Conservation (phyloP, 305 asterid species). For the Plantago rigida region DNA sequence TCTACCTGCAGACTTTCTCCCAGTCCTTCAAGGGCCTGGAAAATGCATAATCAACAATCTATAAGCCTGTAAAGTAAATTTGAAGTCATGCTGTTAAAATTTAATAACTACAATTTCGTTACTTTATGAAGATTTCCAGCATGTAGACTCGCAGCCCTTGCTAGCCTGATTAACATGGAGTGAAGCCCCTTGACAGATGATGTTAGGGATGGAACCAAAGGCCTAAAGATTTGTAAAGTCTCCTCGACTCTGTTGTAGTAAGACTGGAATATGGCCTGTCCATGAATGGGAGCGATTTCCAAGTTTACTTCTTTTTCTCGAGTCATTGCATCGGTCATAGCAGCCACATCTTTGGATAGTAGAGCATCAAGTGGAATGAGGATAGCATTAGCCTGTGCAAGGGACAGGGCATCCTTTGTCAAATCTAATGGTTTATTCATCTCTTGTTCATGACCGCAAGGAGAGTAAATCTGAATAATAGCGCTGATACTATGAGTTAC, state of each 20-base stretch:
- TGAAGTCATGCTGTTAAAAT: constrained; percentile 14
- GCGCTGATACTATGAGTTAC: constrained; percentile 12
- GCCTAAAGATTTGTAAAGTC: constrained; percentile 61
- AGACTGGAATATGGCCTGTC: constrained; percentile 92
- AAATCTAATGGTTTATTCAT: constrained; percentile 20
- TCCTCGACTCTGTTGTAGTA: constrained; percentile 64
- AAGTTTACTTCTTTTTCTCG: constrained; percentile 55
- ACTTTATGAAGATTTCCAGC: constrained; percentile 99
- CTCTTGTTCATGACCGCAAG: constrained; percentile 19
- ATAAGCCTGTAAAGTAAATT: constrained; percentile 20
- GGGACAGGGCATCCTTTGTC: constrained; percentile 26
- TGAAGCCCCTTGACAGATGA: constrained; percentile 70
- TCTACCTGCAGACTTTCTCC: constrained; percentile 82
- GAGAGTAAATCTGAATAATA: constrained; percentile 18
- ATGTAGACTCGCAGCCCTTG: constrained; percentile 89
- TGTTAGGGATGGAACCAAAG: constrained; percentile 74
- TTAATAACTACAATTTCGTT: constrained; percentile 27
- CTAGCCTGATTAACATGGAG: constrained; percentile 71
- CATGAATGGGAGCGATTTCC: constrained; percentile 91
- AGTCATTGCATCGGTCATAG: constrained; percentile 78
- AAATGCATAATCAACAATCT: constrained; percentile 17
- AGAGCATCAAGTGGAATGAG: constrained; percentile 89
- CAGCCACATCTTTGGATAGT: constrained; percentile 71
- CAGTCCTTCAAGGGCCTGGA: constrained; percentile 95
- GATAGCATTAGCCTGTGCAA: constrained; percentile 66